Conservation (phyloP, 257 asterid species). For the Solanum phureja region DNA sequence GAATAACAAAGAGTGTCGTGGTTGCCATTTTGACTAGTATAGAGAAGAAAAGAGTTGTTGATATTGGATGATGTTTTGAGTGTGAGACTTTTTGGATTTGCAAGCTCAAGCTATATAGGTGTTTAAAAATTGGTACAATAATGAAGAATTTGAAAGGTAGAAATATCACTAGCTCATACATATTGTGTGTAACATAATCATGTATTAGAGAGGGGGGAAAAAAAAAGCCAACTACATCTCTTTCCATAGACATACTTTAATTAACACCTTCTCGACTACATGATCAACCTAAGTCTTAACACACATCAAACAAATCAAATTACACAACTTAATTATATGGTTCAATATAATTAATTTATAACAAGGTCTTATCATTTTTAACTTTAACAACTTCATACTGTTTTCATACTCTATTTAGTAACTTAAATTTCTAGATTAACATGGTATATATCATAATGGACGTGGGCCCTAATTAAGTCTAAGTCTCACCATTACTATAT, state of each 20-base stretch:
- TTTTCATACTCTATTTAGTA: not conserved
- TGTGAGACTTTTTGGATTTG: not conserved
- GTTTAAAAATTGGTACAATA: not conserved
- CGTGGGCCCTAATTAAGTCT: not conserved
- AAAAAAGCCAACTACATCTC: not conserved
- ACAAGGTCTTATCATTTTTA: not conserved
- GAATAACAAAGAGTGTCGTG: not conserved
- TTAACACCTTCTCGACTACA: not conserved
- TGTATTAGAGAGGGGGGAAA: not conserved
- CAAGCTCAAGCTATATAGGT: not conserved
- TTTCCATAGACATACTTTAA: not conserved
- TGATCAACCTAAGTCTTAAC: conserved; percentile 17
- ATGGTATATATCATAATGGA: not conserved
- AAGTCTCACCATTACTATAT: not conserved
- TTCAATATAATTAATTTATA: not conserved
- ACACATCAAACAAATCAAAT: not conserved
- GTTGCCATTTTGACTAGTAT: conserved; percentile 3
- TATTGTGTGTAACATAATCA: not conserved
- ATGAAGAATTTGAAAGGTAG: not conserved
- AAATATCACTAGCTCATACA: not conserved
- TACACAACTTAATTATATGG: not conserved
- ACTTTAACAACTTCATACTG: not conserved
- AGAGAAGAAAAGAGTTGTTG: not conserved
- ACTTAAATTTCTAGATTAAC: not conserved
- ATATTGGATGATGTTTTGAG: not conserved